phyloP scores from a whole-genome alignment of 176 grass and related monocot genomes.

The Ensete glaucum region DNA sequence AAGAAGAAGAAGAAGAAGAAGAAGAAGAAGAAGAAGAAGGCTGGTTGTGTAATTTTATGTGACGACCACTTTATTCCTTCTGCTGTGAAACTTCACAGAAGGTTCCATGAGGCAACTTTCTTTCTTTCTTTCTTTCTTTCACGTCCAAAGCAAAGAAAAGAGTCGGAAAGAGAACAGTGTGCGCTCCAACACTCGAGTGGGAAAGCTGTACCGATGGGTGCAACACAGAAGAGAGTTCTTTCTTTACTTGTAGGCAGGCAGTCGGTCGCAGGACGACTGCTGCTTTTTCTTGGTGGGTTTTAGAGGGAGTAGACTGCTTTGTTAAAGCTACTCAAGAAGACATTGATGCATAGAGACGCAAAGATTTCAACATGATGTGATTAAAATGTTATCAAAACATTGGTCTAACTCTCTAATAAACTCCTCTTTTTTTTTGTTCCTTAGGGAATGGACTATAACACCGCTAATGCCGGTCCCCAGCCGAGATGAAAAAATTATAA shows the following conservation, averaged over 20 bases:
- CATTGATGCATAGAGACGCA: not conserved
- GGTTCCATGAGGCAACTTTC: slow-evolving; percentile 24
- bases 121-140: slow-evolving; percentile 24
- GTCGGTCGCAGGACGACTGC: not conserved
- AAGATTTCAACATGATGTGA: not conserved
- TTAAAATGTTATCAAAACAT: too few relatives aligned
- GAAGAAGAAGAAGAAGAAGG: not conserved
- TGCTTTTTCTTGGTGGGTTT: not conserved
- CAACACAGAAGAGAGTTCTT: not conserved
- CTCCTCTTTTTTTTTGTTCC: too few relatives aligned
- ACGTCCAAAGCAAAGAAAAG: slow-evolving; percentile 31
- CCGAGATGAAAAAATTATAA: too few relatives aligned
- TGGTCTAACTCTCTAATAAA: too few relatives aligned
- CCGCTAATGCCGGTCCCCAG: too few relatives aligned
- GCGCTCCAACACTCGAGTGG: not conserved
- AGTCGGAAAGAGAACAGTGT: slow-evolving; percentile 7
- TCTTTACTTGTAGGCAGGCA: not conserved
- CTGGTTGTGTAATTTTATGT: slow-evolving; percentile 8
- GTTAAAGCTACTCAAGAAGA: not conserved
- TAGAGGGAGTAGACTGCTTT: not conserved
- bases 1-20: slow-evolving; percentile 5
- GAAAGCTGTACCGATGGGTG: slow-evolving; percentile 5
- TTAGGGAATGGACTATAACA: too few relatives aligned
- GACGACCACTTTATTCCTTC: slow-evolving; percentile 9
- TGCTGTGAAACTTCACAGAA: slow-evolving; percentile 40